Evolutionary conservation across 805 yeast species (phyloP).

Genomic region (Candida sithepensis): DNA sequence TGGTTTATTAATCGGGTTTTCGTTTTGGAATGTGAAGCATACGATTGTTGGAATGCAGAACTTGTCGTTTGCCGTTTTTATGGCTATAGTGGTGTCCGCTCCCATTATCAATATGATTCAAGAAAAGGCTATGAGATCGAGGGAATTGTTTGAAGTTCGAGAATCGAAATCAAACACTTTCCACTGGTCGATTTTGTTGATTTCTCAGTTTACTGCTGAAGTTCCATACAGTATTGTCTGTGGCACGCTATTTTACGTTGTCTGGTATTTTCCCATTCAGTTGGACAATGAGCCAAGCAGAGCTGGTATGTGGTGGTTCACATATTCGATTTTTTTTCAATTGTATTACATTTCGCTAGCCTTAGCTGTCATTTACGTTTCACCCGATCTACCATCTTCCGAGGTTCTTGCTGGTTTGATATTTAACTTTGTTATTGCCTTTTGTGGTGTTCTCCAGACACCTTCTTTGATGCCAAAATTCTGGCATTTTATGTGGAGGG

Average conservation of each 20-base stretch:
- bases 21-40: constrained; percentile 55
- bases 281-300: constrained; percentile 31
- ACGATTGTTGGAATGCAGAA: constrained; percentile 54
- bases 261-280: constrained; percentile 32
- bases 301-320: constrained; percentile 44
- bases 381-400: constrained; percentile 65
- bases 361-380: constrained; percentile 47
- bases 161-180: constrained; percentile 68
- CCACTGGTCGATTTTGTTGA: constrained; percentile 58
- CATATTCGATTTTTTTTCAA: constrained; percentile 35
- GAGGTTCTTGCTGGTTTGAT: constrained; percentile 51
- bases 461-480: constrained; percentile 61
- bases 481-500: constrained; percentile 79
- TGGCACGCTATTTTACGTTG: constrained; percentile 43
- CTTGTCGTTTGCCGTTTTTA: constrained; percentile 45
- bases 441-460: constrained; percentile 70
- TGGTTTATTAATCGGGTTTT: constrained; percentile 46
- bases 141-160: constrained; percentile 64
- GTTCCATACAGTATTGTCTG: constrained; percentile 52
- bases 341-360: constrained; percentile 47
- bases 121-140: constrained; percentile 48
- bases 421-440: constrained; percentile 53
- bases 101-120: constrained; percentile 61
- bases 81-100: constrained; percentile 54
- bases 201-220: constrained; percentile 53